Base-by-base conservation (phyloP, 2,329 filamentous ascomycete genomes). In the Neurospora crassa region DNA sequence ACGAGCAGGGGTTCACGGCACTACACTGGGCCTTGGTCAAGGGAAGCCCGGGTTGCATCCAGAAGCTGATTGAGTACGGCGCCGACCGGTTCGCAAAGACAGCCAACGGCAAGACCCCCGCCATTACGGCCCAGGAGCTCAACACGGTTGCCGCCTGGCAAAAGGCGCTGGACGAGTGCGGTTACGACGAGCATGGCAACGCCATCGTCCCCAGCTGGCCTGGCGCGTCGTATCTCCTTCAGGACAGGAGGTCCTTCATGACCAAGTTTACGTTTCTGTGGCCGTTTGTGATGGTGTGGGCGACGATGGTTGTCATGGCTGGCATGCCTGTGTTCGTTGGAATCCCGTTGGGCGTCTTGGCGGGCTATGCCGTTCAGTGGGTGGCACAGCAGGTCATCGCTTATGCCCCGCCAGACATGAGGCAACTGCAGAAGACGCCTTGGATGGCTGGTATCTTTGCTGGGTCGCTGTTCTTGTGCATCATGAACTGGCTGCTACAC, bases 1-100 rank as follows among this genome's bases (percentile, higher is more conserved):
- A 99, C 77, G 94, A 97, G 79, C 92, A 94, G 76, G 95, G 95
- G 40, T 96, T 98, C 80, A 97, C 95, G 0, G 94, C 96, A 4
- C 83, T 99, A 75, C 96, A 99, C 79, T 99, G 96, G 96, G 94
- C 94, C 0, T 84, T 99, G 67, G 96, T 99, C 43, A 97, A 97
- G 82, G 96, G 96, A 14, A 96, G 91, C 68, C 88, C 92, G 73
- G 90, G 90, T 12, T 97, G 94, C 79, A 92, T 99, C 74, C 90
- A 96, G 79, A 98, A 97, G 82, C 85, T 99, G 67, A 88, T 99
- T 76, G 96, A 99, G 83, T 97, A 97, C 80, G 96, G 96, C 67
- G 90, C 94, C 37, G 96, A 99, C 81, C 89, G 96, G 67, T 98
- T 97, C 79, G 93, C 92, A 45, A 91, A 94, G 82, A 97, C 94